Evolutionary conservation across 129 eudicot species (phyloP), one percentile per base, ranked within the genome.

Genomic region (Flaveria ramosissima): DNA sequence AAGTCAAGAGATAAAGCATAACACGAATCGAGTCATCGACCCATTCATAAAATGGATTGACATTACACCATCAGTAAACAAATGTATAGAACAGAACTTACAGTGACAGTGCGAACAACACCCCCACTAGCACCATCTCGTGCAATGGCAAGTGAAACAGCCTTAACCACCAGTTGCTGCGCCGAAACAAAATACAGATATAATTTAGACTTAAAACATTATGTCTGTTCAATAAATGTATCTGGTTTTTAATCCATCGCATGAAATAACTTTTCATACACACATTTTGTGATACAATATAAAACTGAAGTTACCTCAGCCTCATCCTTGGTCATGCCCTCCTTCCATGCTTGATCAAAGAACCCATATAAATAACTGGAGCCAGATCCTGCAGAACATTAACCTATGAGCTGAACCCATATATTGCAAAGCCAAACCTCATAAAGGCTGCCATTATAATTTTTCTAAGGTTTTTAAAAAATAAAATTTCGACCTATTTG

Each of bases 41-140:
- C 17, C 10, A 27, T 62, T 62, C 42, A 24, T 23, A 59, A 9
- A 9, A 21, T 23, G 16, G 7, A 1, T 59, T 1, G 17, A 59
- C 9, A 59, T 3, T 11, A 5, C 36, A 6, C 23, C 62, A 1
- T 24, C 36, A 30, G 16, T 59, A 59, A 59, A 5, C 68, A 24
- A 17, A 24, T 14, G 39, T n/a, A 27, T 43, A 1, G 9, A 43
- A 14, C 23, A 6, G 45, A 69, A 82, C 95, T 90, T 84, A 93
- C 96, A 32, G 84, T 93, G 73, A 93, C 98, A 27, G 98, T 93
- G 48, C 98, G 92, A 60, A 93, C 92, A 72, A 93, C 98, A 20
- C 98, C 98, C 30, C 98, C 98, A 77, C 98, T 93, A 55, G 98
- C 98, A 75, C 98, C 98, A 85, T 93, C 98, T 27, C 98, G 90